Conservation (phyloP, 345 rosid genomes). For the Acer campestre region DNA sequence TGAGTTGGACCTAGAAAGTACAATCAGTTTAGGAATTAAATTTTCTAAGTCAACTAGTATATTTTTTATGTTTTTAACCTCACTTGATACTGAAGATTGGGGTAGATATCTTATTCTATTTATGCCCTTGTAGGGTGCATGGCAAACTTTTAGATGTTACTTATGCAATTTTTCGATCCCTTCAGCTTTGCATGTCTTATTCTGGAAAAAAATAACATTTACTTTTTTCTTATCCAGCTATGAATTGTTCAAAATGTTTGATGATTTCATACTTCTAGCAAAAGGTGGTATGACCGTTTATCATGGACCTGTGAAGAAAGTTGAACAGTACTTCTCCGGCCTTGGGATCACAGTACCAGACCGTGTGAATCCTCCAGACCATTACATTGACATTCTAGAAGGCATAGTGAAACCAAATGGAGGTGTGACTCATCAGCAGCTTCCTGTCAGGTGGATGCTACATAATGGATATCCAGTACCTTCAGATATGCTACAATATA, state of each 20-base stretch:
- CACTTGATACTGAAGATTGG: too few species aligned
- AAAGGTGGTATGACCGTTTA: slow-evolving; percentile 84
- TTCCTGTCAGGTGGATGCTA: slow-evolving; percentile 90
- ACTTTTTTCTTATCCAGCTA: slow-evolving; percentile 50
- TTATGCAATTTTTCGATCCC: neutral
- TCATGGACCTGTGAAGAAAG: slow-evolving; percentile 78
- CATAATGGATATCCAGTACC: slow-evolving; percentile 83
- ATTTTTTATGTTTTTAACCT: too few species aligned
- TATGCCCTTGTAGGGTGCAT: too few species aligned
- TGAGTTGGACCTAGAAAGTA: too few species aligned
- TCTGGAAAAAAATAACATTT: slow-evolving; percentile 20
- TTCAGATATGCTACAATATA: slow-evolving; percentile 65
- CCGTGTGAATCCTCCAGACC: slow-evolving; percentile 88
- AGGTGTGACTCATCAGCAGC: slow-evolving; percentile 59
- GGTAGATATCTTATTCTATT: too few species aligned
- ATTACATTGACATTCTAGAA: slow-evolving; percentile 81
- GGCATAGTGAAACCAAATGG: slow-evolving; percentile 64
- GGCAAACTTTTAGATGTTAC: neutral
- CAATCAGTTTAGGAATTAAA: too few species aligned
- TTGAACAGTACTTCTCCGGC: slow-evolving; percentile 78
- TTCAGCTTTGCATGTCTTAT: neutral
- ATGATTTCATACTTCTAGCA: slow-evolving; percentile 84
- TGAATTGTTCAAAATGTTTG: slow-evolving; percentile 87
- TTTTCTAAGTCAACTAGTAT: too few species aligned
- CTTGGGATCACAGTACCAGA: slow-evolving; percentile 78